These are phyloP conservation scores for Boletus patriciae DNA, from an alignment of 768 basidiomycete genomes.

Conservation along the genomic window DNA sequence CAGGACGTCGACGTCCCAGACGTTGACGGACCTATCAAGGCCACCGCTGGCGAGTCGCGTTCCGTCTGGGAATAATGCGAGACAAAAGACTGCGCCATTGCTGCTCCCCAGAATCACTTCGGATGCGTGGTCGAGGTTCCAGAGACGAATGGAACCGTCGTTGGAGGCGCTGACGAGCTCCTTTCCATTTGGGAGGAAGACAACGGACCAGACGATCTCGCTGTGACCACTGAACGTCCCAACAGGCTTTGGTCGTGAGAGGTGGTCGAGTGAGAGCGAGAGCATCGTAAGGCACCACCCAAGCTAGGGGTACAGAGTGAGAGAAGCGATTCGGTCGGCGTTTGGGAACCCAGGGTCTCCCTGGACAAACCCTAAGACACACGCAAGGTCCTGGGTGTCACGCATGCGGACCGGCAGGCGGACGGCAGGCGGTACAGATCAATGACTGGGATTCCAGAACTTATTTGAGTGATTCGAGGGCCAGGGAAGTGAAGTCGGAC, in stretches of 20 bases:
- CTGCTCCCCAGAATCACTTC: conserved; percentile 26
- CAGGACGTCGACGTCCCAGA: conserved; percentile 30
- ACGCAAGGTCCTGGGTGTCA: conserved; percentile 29
- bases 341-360: conserved; percentile 26
- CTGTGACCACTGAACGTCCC: conserved; percentile 25
- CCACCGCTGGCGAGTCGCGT: conserved; percentile 30
- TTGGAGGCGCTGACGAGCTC: conserved; percentile 29
- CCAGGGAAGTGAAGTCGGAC: conserved; percentile 26
- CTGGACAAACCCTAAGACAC: conserved; percentile 33
- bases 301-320: conserved; percentile 26
- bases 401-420: conserved; percentile 34
- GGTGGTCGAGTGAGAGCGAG: conserved; percentile 33
- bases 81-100: conserved; percentile 27
- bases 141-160: conserved; percentile 32
- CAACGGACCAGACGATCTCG: conserved; percentile 31
- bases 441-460: conserved; percentile 34
- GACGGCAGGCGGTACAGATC: conserved; percentile 34
- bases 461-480: conserved; percentile 29
- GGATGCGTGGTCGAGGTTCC: conserved; percentile 26
- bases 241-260: conserved; percentile 25
- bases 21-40: conserved; percentile 32
- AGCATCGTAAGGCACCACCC: conserved; percentile 27
- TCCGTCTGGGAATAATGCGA: conserved; percentile 28
- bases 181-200: conserved; percentile 29
- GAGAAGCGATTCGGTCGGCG: conserved; percentile 23